These are phyloP conservation scores for Theobroma grandiflorum DNA, from an alignment of 441 rosid species.

Conservation along the genomic window DNA sequence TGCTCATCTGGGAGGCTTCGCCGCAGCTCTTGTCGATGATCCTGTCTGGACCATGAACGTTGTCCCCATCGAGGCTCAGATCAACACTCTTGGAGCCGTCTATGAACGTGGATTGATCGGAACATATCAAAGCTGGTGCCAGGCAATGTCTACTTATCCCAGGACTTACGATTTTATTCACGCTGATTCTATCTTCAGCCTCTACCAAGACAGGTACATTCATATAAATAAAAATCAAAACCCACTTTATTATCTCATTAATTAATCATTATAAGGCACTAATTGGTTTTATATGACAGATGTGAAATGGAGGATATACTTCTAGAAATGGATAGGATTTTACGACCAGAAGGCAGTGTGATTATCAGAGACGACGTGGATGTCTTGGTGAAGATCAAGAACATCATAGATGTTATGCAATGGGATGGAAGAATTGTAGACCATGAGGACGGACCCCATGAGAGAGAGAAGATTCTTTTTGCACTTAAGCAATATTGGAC, in stretches of 20 bases:
- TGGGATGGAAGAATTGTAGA: conserved; percentile 66
- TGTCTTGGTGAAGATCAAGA: conserved; percentile 51
- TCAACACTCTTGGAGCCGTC: conserved; percentile 62
- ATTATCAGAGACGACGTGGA: conserved; percentile 71
- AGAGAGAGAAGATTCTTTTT: conserved; percentile 60
- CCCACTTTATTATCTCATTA: too few species aligned
- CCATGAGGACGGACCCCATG: conserved; percentile 64
- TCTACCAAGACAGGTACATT: conserved; percentile 46
- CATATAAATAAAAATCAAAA: neutral
- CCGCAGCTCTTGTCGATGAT: conserved; percentile 57
- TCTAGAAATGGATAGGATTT: conserved; percentile 73
- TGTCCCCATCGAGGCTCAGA: conserved; percentile 53
- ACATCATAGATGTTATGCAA: conserved; percentile 50
- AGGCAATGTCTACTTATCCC: conserved; percentile 80
- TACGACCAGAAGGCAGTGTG: conserved; percentile 71
- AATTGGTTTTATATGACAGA: conserved; percentile 27
- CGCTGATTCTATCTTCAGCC: conserved; percentile 52
- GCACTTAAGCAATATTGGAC: conserved; percentile 68
- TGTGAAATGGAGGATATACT: conserved; percentile 61
- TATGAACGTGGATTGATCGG: conserved; percentile 76
- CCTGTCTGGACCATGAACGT: conserved; percentile 73
- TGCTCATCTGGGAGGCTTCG: conserved; percentile 63
- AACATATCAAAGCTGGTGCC: conserved; percentile 77
- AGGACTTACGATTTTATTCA: conserved; percentile 72
- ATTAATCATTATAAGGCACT: too few species aligned